Percentiles rank a stretch among this genome's conserved stretches.
Evolutionary conservation across 352 stramenopile species (phyloP).

Genomic region (Phytophthora nicotianae): DNA sequence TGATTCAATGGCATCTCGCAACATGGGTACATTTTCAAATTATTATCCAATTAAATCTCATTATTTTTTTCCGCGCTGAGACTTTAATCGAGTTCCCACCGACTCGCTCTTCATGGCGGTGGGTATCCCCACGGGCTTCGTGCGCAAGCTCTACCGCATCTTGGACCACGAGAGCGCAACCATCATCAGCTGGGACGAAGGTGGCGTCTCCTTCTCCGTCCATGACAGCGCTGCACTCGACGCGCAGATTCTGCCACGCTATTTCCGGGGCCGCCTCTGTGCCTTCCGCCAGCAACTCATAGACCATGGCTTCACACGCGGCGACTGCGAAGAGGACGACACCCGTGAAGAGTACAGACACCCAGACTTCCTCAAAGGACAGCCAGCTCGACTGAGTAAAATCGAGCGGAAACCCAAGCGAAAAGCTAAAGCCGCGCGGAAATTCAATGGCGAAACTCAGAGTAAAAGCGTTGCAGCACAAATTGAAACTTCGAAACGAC

Average conservation of each 20-base stretch:
- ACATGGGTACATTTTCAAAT: background rate
- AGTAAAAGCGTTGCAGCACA: background rate
- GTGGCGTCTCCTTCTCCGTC: slow-evolving; percentile 70
- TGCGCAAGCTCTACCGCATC: slow-evolving; percentile 85
- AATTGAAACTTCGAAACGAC: slow-evolving; percentile 6
- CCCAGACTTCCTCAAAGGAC: slow-evolving; percentile 56
- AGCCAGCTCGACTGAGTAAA: slow-evolving; percentile 53
- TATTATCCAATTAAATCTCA: slow-evolving; percentile 10
- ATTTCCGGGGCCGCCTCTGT: slow-evolving; percentile 69
- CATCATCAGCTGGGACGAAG: slow-evolving; percentile 65
- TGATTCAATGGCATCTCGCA: background rate
- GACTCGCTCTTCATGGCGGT: slow-evolving; percentile 29
- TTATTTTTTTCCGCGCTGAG: background rate
- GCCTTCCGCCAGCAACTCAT: slow-evolving; percentile 82
- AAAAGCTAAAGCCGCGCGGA: slow-evolving; percentile 13
- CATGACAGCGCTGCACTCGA: slow-evolving; percentile 67
- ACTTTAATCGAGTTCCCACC: background rate
- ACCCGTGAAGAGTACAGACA: slow-evolving; percentile 59
- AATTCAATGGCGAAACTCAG: slow-evolving; percentile 2
- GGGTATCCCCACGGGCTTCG: slow-evolving; percentile 77
- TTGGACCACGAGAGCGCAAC: slow-evolving; percentile 69
- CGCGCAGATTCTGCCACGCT: slow-evolving; percentile 58
- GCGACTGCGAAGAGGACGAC: slow-evolving; percentile 68
- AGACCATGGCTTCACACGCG: slow-evolving; percentile 71
- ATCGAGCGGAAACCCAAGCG: slow-evolving; percentile 63